phyloP scores from a whole-genome alignment of 768 basidiomycete genomes.

The Mycena indigotica region DNA sequence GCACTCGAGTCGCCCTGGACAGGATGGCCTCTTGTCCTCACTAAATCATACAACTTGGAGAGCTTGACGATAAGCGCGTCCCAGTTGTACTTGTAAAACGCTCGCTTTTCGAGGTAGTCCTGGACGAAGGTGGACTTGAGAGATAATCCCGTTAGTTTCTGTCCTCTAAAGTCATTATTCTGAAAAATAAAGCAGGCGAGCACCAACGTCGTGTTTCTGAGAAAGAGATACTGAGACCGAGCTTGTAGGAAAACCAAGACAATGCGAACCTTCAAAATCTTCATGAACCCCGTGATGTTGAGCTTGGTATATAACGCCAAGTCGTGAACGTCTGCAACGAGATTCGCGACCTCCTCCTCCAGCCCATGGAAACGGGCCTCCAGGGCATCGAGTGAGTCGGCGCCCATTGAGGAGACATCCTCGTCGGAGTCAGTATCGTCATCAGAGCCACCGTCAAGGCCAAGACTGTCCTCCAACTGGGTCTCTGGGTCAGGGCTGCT shows the following conservation, averaged over 20 bases:
- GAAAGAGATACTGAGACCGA: background rate
- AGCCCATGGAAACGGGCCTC: constrained; percentile 86
- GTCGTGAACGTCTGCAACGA: constrained; percentile 93
- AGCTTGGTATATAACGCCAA: constrained; percentile 92
- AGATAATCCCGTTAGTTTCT: constrained; percentile 88
- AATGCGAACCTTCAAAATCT: constrained; percentile 97
- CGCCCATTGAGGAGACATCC: constrained; percentile 47
- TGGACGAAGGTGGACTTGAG: constrained; percentile 89
- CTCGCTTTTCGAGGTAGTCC: constrained; percentile 89
- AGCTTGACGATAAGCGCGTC: constrained; percentile 95
- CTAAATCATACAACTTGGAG: constrained; percentile 92
- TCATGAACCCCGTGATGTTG: constrained; percentile 98
- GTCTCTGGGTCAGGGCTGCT: constrained; percentile 52
- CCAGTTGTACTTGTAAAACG: constrained; percentile 97
- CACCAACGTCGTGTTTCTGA: constrained; percentile 91
- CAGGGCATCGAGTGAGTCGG: constrained; percentile 68
- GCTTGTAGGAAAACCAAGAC: too few species aligned
- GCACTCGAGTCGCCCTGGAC: constrained; percentile 92
- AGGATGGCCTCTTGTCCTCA: constrained; percentile 93
- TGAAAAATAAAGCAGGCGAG: background rate
- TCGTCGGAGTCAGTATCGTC: constrained; percentile 53
- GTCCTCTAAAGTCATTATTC: constrained; percentile 34
- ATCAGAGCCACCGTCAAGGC: constrained; percentile 72
- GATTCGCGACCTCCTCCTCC: constrained; percentile 91
- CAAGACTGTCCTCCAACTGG: constrained; percentile 51